Evolutionary conservation across 2,329 filamentous ascomycete species (phyloP).

Genomic region (Claviceps spartinae): DNA sequence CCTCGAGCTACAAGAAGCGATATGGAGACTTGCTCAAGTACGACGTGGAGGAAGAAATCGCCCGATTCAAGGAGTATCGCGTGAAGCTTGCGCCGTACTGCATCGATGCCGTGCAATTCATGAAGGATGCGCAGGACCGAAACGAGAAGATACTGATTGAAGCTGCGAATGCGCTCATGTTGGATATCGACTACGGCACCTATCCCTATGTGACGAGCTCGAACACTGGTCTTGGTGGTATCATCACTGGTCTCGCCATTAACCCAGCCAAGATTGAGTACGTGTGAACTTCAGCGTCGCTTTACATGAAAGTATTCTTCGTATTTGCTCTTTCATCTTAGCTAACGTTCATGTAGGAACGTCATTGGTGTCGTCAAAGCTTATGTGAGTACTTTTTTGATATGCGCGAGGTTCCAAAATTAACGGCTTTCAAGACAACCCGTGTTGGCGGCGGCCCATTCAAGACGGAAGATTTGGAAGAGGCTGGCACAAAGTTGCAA

Average conservation of each 20-base stretch:
- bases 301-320: no score
- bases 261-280: slow-evolving; percentile 41
- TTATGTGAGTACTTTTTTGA: neutral
- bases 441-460: slow-evolving; percentile 8
- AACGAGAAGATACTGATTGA: slow-evolving; percentile 52
- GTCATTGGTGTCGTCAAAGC: neutral
- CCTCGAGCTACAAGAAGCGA: slow-evolving; percentile 46
- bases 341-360: neutral
- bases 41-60: slow-evolving; percentile 58
- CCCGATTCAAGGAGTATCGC: slow-evolving; percentile 44
- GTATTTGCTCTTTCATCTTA: no score
- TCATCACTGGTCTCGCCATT: slow-evolving; percentile 14
- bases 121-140: slow-evolving; percentile 44
- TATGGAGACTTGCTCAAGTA: slow-evolving; percentile 53
- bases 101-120: slow-evolving; percentile 53
- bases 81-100: slow-evolving; percentile 44
- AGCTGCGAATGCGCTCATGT: slow-evolving; percentile 48
- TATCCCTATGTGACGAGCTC: slow-evolving; percentile 16
- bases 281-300: neutral
- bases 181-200: slow-evolving; percentile 45
- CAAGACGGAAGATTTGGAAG: slow-evolving; percentile 8
- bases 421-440: slow-evolving; percentile 5
- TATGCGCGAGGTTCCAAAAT: neutral
- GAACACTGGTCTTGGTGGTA: slow-evolving; percentile 14
- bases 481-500: slow-evolving; percentile 6